These are phyloP conservation scores for Yamadazyma kanchanaburiensis DNA, from an alignment of 1,139 yeast genomes.

Conservation along the genomic window DNA sequence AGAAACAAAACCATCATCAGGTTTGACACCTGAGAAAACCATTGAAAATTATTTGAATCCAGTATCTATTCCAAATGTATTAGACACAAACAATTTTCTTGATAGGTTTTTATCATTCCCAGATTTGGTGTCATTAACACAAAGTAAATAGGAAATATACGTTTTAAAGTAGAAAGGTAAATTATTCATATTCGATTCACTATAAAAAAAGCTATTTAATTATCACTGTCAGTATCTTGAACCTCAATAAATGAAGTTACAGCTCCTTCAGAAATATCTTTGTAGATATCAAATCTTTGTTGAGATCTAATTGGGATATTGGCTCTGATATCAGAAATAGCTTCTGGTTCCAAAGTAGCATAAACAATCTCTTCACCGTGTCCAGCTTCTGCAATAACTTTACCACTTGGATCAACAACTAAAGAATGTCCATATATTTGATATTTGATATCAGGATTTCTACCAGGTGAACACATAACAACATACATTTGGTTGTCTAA, in stretches of 20 bases:
- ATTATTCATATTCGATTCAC: no score
- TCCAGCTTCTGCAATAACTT: slow-evolving; percentile 53
- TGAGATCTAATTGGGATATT: slow-evolving; percentile 24
- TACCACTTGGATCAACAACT: slow-evolving; percentile 85
- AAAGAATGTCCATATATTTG: slow-evolving; percentile 69
- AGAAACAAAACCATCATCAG: not conserved
- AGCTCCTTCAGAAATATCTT: slow-evolving; percentile 14
- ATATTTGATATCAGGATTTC: slow-evolving; percentile 78
- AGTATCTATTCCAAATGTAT: slow-evolving; percentile 1
- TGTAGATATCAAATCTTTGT: slow-evolving; percentile 22
- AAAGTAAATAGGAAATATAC: no score
- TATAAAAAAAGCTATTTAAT: no score
- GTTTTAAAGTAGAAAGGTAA: no score
- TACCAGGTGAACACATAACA: slow-evolving; percentile 44
- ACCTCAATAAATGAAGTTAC: slow-evolving; percentile 10
- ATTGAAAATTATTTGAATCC: slow-evolving; percentile 1
- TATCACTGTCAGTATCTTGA: slow-evolving; percentile 10
- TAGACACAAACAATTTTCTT: slow-evolving; percentile 3
- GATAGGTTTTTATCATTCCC: no score
- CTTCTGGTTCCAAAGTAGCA: slow-evolving; percentile 21
- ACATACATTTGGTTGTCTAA: slow-evolving; percentile 80
- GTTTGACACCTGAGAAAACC: not conserved
- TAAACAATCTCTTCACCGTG: slow-evolving; percentile 24
- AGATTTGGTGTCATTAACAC: no score
- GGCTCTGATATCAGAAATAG: slow-evolving; percentile 17